Base-by-base conservation (phyloP, 441 rosid species). In the Erodium moschatum region DNA sequence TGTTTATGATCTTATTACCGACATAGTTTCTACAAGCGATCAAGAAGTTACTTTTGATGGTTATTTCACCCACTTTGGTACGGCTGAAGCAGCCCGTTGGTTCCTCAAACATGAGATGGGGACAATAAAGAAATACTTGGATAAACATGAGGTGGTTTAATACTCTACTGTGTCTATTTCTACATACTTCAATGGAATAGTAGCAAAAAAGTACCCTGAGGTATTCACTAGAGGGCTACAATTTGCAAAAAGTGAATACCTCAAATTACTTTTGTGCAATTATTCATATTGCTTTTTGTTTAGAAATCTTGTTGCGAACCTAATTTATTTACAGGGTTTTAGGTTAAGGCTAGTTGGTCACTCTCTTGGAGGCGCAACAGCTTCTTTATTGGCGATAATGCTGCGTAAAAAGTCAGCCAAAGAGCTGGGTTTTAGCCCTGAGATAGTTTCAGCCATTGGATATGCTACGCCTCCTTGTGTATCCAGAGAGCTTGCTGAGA, bases 81-180 rank as follows among this genome's bases (percentile, higher is more conserved):
- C 88, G 2, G 86, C 96, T 73, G 98, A 93, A 83, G 91, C 96
- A 75, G 92, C 97, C 60, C 81, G 91, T 38, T 90, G 98, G 98
- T 89, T 93, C 78, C 93, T 91, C 74, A 79, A 73, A 62, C 88
- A 87, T 74, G 98, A 93, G 79, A 64, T 87, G 58, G 86, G 82
- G 77, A 84, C 90, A 15, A 82, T 93, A 76, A 79, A 81, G 80
- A 81, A 83, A 63, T 89, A 88, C 77, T 78, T 91, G 67, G 78
- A 85, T 77, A 86, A 79, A 78, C 75, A 91, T 44, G 72, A 89
- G 92, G 96, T 93, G 73, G 65, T 24, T 65, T 67, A 75, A 67
- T 50, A 42, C 40, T 69, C 50, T 48, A 11, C 60, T 20, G 6
- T 67, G 6, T 35, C 24, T 64, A 35, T 21, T 71, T 70, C 46